Conservation (phyloP, 1,139 yeast species). For the Pichia sp. region DNA sequence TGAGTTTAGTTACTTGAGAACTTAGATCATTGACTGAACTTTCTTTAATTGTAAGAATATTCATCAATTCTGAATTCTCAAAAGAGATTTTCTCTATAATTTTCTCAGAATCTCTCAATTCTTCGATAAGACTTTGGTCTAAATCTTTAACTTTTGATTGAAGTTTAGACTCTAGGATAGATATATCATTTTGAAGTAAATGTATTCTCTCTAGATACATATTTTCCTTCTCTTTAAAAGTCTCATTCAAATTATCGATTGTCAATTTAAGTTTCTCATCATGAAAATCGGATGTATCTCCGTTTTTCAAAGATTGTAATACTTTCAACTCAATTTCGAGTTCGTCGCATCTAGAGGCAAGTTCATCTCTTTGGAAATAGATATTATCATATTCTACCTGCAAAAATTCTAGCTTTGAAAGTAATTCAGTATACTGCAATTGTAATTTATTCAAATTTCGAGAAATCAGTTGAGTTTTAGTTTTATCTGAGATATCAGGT, state of each 20-base stretch:
- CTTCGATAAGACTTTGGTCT: neutral
- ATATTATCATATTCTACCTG: conserved; percentile 42
- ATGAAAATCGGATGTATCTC: conserved; percentile 21
- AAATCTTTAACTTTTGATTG: neutral
- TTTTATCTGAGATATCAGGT: neutral
- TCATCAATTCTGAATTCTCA: conserved; percentile 33
- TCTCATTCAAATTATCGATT: neutral
- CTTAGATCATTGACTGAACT: neutral
- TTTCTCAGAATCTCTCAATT: conserved; percentile 27
- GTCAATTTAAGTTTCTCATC: conserved; percentile 31
- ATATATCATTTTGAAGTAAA: conserved; percentile 2
- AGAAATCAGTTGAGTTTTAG: conserved; percentile 2
- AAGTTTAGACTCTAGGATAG: conserved; percentile 1
- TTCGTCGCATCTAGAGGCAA: conserved; percentile 21
- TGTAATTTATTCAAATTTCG: conserved; percentile 36
- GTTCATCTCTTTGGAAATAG: conserved; percentile 33
- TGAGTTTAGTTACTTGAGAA: conserved; percentile 8
- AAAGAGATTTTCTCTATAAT: conserved; percentile 53
- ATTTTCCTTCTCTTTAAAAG: conserved; percentile 2
- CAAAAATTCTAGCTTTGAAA: conserved; percentile 35
- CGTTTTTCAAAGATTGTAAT: conserved; percentile 15
- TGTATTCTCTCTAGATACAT: conserved; percentile 4
- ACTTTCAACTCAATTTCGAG: conserved; percentile 16
- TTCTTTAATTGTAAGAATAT: conserved; percentile 3
- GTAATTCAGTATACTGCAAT: conserved; percentile 26